Base-by-base conservation (phyloP, 1,284 basidiomycete species). In the Moniliella sp. region DNA sequence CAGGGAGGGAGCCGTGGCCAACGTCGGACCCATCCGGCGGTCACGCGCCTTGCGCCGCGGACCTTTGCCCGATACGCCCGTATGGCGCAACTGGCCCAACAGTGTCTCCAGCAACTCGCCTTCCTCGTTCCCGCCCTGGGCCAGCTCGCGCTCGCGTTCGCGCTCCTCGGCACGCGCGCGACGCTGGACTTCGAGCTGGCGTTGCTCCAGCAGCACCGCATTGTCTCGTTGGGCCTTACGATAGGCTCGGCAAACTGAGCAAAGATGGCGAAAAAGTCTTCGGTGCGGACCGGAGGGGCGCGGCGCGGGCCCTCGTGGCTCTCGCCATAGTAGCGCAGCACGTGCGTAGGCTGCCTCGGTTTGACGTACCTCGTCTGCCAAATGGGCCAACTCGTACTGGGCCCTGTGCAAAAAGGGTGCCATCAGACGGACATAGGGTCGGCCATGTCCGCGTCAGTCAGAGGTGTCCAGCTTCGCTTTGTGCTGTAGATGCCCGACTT, bases 191-290 rank as follows among this genome's bases (percentile, higher is more conserved):
- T 59, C 56, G 27, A 52, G 23, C 27, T 40, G 39, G 11, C 56
- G 36, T 35, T 57, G 53, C 42, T 59, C 50, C 7, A 40, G 43
- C 11, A 57, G 39, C 16, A 37, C 18, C 4, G 55, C 43, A 33
- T 59, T 59, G 31, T 55, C 54, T 29, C 33, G 19, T 35, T 57
- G 57, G 26, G 44, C 44, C 40, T 59, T 59, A 33, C 48, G 45
- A 32, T 59, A 59, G 13, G 54, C 46, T 11, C 54, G 40, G 23
- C 46, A 21, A 27, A 59, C 57, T 39, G 57, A 54, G 16, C 50
- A 50, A 28, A 59, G 57, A 31, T 57, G 50, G n/a, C 56, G 54
- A 34, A 59, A 59, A 59, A 59, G 37, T 59, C 56, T 26, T 59
- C 56, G 5, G 56, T 59, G 9, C 44, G 39, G 54, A 59, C 57